phyloP scores from a whole-genome alignment of 345 rosid species.

The Hypericum androsaemum region DNA sequence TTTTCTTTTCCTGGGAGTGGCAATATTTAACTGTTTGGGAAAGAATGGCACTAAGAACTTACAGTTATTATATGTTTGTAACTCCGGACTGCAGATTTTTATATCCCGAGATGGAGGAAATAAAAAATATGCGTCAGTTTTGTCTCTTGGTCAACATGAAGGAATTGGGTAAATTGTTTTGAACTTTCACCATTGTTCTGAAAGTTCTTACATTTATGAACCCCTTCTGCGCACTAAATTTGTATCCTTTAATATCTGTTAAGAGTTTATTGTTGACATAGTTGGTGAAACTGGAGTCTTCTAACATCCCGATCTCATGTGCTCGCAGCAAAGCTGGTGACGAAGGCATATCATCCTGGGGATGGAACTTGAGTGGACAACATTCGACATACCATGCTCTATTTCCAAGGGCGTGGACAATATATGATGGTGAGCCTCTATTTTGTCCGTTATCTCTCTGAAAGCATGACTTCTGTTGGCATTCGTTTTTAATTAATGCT shows the following conservation, averaged over 20 bases:
- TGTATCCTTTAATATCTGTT: not conserved
- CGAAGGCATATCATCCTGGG: slow-evolving; percentile 91
- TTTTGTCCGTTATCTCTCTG: not conserved
- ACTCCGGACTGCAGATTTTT: slow-evolving; percentile 55
- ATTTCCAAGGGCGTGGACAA: slow-evolving; percentile 97
- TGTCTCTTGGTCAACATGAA: slow-evolving; percentile 96
- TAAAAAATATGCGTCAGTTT: slow-evolving; percentile 79
- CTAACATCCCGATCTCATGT: slow-evolving; percentile 4
- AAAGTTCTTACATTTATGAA: too few species aligned
- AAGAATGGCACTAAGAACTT: too few species aligned
- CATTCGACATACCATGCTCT: slow-evolving; percentile 96
- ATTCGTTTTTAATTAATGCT: slow-evolving; percentile 10
- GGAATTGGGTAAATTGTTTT: slow-evolving; percentile 54
- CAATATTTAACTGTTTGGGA: too few species aligned
- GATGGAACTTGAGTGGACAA: slow-evolving; percentile 93
- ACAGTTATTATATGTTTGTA: too few species aligned
- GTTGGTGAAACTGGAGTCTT: slow-evolving; percentile 3
- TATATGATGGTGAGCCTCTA: slow-evolving; percentile 76
- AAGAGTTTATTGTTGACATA: not conserved
- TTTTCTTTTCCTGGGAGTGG: too few species aligned
- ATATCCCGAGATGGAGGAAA: slow-evolving; percentile 87
- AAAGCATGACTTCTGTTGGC: slow-evolving; percentile 10
- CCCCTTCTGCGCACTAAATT: too few species aligned
- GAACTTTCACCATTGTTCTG: too few species aligned
- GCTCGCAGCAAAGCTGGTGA: slow-evolving; percentile 55